phyloP scores from a whole-genome alignment of 2,329 filamentous ascomycete genomes.

The Nemania diffusa region DNA sequence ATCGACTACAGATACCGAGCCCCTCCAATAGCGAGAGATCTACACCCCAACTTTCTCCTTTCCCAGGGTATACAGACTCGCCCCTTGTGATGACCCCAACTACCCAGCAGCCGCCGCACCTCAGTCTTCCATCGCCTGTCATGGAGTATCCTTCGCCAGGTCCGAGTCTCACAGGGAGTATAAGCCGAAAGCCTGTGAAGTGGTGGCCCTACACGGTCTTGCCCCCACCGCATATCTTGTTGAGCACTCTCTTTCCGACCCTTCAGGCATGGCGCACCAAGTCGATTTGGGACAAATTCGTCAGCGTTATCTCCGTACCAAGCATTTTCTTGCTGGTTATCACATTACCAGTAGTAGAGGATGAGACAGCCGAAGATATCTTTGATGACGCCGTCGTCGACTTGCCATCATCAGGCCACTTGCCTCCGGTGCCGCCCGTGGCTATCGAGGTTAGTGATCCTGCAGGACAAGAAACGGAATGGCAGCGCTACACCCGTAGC shows the following conservation, averaged over 20 bases:
- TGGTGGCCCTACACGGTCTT: constrained; percentile 87
- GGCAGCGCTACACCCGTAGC: constrained; percentile 67
- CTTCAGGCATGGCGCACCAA: constrained; percentile 85
- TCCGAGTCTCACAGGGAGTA: constrained; percentile 54
- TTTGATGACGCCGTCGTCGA: constrained; percentile 53
- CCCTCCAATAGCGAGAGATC: constrained; percentile 57
- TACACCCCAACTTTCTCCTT: constrained; percentile 67
- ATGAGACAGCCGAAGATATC: constrained; percentile 64
- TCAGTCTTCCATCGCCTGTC: constrained; percentile 64
- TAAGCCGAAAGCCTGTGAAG: constrained; percentile 61
- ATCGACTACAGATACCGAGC: constrained; percentile 60
- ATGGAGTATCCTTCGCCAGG: constrained; percentile 58
- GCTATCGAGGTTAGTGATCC: constrained; percentile 49
- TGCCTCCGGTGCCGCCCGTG: constrained; percentile 51
- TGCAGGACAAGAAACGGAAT: constrained; percentile 62
- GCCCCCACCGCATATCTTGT: constrained; percentile 76
- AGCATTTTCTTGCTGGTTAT: constrained; percentile 90
- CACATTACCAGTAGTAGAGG: constrained; percentile 90
- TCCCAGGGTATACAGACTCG: constrained; percentile 74
- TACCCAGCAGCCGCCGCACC: constrained; percentile 60
- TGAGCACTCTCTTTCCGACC: constrained; percentile 86
- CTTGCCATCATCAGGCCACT: constrained; percentile 41
- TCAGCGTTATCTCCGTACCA: constrained; percentile 86
- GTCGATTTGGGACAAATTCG: constrained; percentile 81
- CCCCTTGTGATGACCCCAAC: constrained; percentile 58